Conservation (phyloP, 2,329 filamentous ascomycete species). For the Aspergillus glaucus region DNA sequence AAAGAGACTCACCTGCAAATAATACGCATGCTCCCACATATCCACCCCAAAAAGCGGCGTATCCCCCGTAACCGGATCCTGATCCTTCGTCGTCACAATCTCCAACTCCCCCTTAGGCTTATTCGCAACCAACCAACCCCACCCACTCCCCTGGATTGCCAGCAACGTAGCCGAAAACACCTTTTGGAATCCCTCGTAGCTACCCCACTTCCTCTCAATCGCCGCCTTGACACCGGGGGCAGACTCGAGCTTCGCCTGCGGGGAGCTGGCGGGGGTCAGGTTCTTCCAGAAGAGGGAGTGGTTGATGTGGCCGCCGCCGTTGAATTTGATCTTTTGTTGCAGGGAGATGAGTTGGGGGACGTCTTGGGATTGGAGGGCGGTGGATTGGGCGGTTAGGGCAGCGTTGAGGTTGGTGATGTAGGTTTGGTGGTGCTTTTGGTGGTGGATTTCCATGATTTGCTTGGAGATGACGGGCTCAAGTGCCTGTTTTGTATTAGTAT, state of each 20-base stretch:
- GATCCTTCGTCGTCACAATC: slow-evolving; percentile 78
- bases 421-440: slow-evolving; percentile 88
- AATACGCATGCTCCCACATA: slow-evolving; percentile 94
- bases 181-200: slow-evolving; percentile 58
- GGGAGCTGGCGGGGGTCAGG: slow-evolving; percentile 55
- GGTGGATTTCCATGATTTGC: slow-evolving; percentile 92
- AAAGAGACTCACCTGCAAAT: slow-evolving; percentile 57
- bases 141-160: slow-evolving; percentile 74
- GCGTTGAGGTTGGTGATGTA: slow-evolving; percentile 86
- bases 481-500: slow-evolving; percentile 58
- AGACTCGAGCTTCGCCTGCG: slow-evolving; percentile 50
- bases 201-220: slow-evolving; percentile 63
- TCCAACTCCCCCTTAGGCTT: slow-evolving; percentile 53
- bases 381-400: slow-evolving; percentile 59
- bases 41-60: slow-evolving; percentile 75
- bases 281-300: slow-evolving; percentile 91
- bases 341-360: slow-evolving; percentile 60
- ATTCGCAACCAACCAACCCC: slow-evolving; percentile 76
- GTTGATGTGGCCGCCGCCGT: slow-evolving; percentile 89
- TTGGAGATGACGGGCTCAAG: slow-evolving; percentile 75
- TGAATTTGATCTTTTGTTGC: slow-evolving; percentile 73
- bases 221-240: slow-evolving; percentile 54
- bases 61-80: slow-evolving; percentile 72
- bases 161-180: slow-evolving; percentile 61
- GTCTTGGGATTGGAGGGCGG: slow-evolving; percentile 52